Percentiles rank a stretch among this genome's conserved stretches.
Evolutionary conservation across 129 eudicot species (phyloP).

Genomic region (Flaveria ramosissima): DNA sequence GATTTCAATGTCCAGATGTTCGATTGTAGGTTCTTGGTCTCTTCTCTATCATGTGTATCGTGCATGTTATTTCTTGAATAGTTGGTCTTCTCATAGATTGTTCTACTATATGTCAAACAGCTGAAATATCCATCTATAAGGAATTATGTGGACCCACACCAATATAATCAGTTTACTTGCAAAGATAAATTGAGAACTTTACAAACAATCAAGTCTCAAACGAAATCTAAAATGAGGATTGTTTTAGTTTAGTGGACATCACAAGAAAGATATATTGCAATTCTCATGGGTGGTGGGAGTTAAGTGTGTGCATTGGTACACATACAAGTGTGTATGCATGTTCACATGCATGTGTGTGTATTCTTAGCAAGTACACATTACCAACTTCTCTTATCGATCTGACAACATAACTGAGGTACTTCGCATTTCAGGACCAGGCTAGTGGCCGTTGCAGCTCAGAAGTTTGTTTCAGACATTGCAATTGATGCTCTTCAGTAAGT

Average conservation of each 20-base stretch:
- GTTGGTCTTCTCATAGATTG: neutral
- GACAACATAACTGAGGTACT: neutral
- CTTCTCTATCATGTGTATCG: neutral
- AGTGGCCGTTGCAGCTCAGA: constrained; percentile 96
- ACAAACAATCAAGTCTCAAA: too few relatives aligned
- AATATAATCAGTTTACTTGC: neutral
- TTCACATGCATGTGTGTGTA: neutral
- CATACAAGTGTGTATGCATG: too few relatives aligned
- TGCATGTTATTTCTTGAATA: neutral
- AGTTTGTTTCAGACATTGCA: constrained; percentile 79
- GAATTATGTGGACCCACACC: neutral
- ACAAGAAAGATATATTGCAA: too few relatives aligned
- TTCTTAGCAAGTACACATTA: neutral
- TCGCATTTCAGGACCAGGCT: constrained; percentile 63
- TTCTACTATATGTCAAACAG: neutral
- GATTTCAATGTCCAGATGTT: constrained; percentile 93
- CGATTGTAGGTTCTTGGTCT: constrained; percentile 63
- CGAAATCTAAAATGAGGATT: too few relatives aligned
- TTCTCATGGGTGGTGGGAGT: too few relatives aligned
- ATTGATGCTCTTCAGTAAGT: constrained; percentile 90
- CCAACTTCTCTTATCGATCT: neutral
- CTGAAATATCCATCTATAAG: neutral
- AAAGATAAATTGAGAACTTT: too few relatives aligned
- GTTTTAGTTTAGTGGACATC: too few relatives aligned
- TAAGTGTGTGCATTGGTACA: too few relatives aligned